Evolutionary conservation across 345 rosid species (phyloP).

Genomic region (Populus deltoides): DNA sequence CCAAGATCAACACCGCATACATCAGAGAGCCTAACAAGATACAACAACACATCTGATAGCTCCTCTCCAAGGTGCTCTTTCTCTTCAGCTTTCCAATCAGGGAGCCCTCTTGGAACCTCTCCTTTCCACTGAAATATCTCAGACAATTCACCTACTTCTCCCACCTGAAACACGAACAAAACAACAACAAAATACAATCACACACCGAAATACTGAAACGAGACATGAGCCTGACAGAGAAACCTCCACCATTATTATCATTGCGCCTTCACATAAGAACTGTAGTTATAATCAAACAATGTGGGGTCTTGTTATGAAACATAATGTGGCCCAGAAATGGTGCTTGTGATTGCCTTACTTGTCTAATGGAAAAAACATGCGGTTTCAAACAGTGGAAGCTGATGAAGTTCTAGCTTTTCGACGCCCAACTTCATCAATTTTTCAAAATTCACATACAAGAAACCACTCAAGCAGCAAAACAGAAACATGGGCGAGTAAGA

Average conservation of each 20-base stretch:
- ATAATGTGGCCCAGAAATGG: neutral
- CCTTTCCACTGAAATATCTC: slow-evolving; percentile 45
- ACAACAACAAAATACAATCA: neutral
- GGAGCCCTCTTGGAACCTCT: slow-evolving; percentile 42
- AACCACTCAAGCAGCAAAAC: neutral
- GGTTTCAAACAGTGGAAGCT: neutral
- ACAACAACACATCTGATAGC: slow-evolving; percentile 42
- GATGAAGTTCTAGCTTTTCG: neutral
- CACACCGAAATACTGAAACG: neutral
- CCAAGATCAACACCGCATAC: slow-evolving; percentile 44
- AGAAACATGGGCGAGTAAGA: neutral
- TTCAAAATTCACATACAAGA: neutral
- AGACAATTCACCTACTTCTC: slow-evolving; percentile 38
- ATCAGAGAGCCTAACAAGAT: slow-evolving; percentile 43
- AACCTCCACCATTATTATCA: neutral
- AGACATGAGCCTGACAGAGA: neutral
- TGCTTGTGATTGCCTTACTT: neutral
- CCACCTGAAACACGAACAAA: slow-evolving; percentile 20
- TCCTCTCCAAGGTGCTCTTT: slow-evolving; percentile 44
- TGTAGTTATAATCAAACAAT: neutral
- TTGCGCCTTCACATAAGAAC: neutral
- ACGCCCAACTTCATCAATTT: neutral
- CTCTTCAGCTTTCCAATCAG: slow-evolving; percentile 37
- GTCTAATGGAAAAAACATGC: neutral
- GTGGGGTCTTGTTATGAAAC: neutral